Base-by-base conservation (phyloP, 1,139 yeast genomes). In the Saccharomycopsis hybrid region DNA sequence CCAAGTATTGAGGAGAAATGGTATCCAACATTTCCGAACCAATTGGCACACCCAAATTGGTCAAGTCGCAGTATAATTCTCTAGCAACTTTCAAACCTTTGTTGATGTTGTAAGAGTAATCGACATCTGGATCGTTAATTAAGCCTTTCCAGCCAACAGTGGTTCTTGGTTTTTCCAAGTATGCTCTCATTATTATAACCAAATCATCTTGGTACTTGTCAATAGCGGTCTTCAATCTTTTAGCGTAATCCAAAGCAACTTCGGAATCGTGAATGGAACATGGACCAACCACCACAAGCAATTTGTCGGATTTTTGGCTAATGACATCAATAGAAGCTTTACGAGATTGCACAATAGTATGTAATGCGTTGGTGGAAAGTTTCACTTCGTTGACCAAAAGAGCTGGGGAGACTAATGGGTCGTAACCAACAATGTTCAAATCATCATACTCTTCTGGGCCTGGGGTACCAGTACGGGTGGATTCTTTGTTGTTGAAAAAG, bases 131-230 rank as follows among this genome's bases (percentile, higher is more conserved):
- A 67, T 92, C 98, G 67, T 92, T 92, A 65, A 92, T 89, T 63
- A 92, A 75, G 58, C 98, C 98, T 72, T 92, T 92, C 98, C 98
- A 92, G 57, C 98, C 98, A 50, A 92, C 97, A 33, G 97, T 92
- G 56, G 98, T 92, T 73, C 98, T 82, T 63, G 98, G 98, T 70
- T 92, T 92, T 70, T 92, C 98, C 61, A 92, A 76, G 76, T 92
- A 92, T 13, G 97, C 97, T 71, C 97, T 82, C 97, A 92, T 92
- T 58, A 92, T 77, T 55, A 92, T 78, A 48, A 85, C 83, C 57
- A 92, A 73, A 58, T 92, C 97, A 51, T 74, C 78, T 54, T 78
- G 67, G 57, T 86, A 76, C 68, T 86, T 87, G 47, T 78, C 82
- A 43, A 89, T 73, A 56, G 85, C 70, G 56, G 73, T 73, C 65